A percentile compares a stretch with the other conserved stretches of the same genome.
Evolutionary conservation across 345 rosid species (phyloP).

Genomic region (Cardamine chenopodiifolia): DNA sequence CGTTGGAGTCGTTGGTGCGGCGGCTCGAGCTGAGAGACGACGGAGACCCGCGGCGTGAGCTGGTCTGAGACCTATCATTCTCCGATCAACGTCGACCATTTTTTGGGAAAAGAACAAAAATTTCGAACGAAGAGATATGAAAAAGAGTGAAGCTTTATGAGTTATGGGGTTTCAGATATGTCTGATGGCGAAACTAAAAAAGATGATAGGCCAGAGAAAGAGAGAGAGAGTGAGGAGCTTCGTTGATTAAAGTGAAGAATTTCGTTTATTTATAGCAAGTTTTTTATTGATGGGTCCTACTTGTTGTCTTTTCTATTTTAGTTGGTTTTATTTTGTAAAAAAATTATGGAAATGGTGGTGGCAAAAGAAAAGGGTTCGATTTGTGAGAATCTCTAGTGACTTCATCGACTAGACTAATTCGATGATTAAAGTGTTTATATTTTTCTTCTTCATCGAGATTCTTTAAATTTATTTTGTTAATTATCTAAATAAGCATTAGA

Average conservation of each 20-base stretch:
- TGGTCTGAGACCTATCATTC: slow-evolving; percentile 87
- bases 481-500: slow-evolving; percentile 33
- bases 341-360: slow-evolving; percentile 1
- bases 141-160: slow-evolving; percentile 36
- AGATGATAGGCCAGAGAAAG: slow-evolving; percentile 25
- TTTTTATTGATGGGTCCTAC: slow-evolving; percentile 40
- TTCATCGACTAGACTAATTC: slow-evolving; percentile 37
- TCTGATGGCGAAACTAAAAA: slow-evolving; percentile 39
- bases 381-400: slow-evolving; percentile 42
- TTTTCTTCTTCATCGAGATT: slow-evolving; percentile 21
- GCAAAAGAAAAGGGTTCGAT: neutral
- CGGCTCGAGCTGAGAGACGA: slow-evolving; percentile 91
- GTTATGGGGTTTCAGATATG: slow-evolving; percentile 46
- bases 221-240: slow-evolving; percentile 31
- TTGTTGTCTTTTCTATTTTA: slow-evolving; percentile 23
- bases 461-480: neutral
- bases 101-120: neutral
- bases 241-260: slow-evolving; percentile 23
- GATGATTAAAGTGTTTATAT: slow-evolving; percentile 35
- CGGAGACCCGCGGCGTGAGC: slow-evolving; percentile 91
- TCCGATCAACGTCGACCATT: slow-evolving; percentile 99
- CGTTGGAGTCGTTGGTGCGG: slow-evolving; percentile 59
- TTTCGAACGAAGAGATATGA: neutral
- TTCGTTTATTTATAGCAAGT: slow-evolving; percentile 41
- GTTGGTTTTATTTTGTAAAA: slow-evolving; percentile 18